These are phyloP conservation scores for Dothistroma septosporum DNA, from an alignment of 2,329 filamentous ascomycete species.

Conservation along the genomic window DNA sequence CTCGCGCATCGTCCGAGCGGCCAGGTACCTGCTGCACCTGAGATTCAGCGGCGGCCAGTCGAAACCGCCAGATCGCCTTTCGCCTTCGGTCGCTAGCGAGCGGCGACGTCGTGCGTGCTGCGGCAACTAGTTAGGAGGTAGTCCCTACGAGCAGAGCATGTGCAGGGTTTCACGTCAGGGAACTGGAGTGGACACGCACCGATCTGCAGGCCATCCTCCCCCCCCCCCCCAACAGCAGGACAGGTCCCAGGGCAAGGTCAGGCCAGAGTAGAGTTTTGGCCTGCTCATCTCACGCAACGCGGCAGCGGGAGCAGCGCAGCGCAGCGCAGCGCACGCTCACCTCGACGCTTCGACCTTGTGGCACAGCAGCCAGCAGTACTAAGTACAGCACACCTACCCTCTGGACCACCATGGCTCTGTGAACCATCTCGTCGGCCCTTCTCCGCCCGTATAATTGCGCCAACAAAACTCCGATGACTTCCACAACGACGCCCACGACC, in stretches of 20 bases:
- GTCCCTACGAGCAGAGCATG: background rate
- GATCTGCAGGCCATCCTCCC: background rate
- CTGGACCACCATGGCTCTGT: background rate
- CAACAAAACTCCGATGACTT: constrained; percentile 8
- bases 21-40: background rate
- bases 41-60: background rate
- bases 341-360: background rate
- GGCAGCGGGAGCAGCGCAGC: too few species aligned
- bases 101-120: background rate
- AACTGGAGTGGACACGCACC: background rate
- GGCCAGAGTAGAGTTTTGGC: background rate
- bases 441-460: background rate
- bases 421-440: background rate
- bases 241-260: background rate
- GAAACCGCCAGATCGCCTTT: background rate
- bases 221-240: background rate
- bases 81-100: background rate
- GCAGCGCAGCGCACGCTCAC: background rate
- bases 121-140: background rate
- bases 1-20: too few species aligned
- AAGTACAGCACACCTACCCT: background rate
- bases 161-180: background rate
- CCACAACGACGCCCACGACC: constrained; percentile 15
- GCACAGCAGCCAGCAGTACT: background rate
- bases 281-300: background rate